Evolutionary conservation across 345 rosid species (phyloP).

Genomic region (Salix brachista): DNA sequence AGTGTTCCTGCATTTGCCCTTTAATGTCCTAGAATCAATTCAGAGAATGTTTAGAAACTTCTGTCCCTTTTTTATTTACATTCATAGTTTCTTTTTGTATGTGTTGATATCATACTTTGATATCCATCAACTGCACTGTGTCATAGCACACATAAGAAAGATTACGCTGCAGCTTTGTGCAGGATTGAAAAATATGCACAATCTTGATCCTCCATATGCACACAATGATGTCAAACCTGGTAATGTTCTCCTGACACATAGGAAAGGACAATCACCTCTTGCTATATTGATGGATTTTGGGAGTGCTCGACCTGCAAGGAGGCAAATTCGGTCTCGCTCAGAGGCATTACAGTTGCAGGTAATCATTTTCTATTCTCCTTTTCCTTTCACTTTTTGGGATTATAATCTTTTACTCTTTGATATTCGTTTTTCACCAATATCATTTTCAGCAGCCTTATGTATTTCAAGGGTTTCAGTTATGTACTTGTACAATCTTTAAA

Average conservation of each 20-base stretch:
- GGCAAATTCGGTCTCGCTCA: constrained; percentile 78
- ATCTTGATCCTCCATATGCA: constrained; percentile 88
- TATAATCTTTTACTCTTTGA: neutral
- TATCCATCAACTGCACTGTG: neutral
- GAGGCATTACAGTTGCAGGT: constrained; percentile 98
- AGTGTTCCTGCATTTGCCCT: neutral
- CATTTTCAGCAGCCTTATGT: neutral
- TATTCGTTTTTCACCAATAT: neutral
- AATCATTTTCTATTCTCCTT: neutral
- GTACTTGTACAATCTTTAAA: neutral
- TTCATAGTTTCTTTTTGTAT: neutral
- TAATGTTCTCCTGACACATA: constrained; percentile 67
- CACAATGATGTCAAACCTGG: constrained; percentile 99
- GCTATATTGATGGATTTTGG: constrained; percentile 99
- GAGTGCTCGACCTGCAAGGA: constrained; percentile 83
- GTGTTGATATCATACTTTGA: neutral
- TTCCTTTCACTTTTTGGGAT: neutral
- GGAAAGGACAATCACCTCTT: constrained; percentile 75
- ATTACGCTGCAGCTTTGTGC: constrained; percentile 70
- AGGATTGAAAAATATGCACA: constrained; percentile 94
- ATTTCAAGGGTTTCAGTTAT: neutral
- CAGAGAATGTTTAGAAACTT: neutral
- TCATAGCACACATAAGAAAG: neutral
- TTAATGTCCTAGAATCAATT: neutral
- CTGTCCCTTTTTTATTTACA: neutral